Conservation (phyloP, 1,284 basidiomycete genomes). For the Fomitiporia mediterranea region DNA sequence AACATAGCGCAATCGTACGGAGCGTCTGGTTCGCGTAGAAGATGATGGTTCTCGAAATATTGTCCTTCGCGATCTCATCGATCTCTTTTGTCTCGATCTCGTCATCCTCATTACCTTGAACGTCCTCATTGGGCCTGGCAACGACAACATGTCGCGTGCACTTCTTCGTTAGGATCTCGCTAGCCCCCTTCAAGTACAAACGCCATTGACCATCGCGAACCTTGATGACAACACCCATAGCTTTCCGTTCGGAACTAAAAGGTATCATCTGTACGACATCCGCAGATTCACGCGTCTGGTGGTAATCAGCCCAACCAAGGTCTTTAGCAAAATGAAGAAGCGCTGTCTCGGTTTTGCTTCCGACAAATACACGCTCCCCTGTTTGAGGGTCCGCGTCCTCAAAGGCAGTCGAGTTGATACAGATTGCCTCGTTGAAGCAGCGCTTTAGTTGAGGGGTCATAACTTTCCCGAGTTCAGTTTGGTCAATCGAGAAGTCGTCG, state of each 20-base stretch:
- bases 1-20: conserved; percentile 90
- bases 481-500: conserved; percentile 84
- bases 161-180: conserved; percentile 82
- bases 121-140: conserved; percentile 32
- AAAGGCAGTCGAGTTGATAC: conserved; percentile 95
- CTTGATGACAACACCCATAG: conserved; percentile 90
- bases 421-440: conserved; percentile 83
- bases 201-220: conserved; percentile 57
- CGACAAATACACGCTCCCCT: conserved; percentile 72
- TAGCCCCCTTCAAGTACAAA: conserved; percentile 89
- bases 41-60: conserved; percentile 87
- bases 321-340: conserved; percentile 88
- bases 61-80: conserved; percentile 62
- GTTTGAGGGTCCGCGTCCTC: conserved; percentile 72
- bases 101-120: conserved; percentile 28
- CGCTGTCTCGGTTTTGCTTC: conserved; percentile 96
- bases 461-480: conserved; percentile 59
- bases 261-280: conserved; percentile 87
- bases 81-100: conserved; percentile 58
- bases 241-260: conserved; percentile 92
- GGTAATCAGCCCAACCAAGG: conserved; percentile 79
- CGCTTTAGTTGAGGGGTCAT: conserved; percentile 60
- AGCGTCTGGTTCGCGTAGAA: conserved; percentile 97
- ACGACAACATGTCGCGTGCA: conserved; percentile 75
- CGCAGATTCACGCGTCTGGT: conserved; percentile 60